phyloP scores from a whole-genome alignment of 768 basidiomycete species.

The Hypsizygus marmoreus region DNA sequence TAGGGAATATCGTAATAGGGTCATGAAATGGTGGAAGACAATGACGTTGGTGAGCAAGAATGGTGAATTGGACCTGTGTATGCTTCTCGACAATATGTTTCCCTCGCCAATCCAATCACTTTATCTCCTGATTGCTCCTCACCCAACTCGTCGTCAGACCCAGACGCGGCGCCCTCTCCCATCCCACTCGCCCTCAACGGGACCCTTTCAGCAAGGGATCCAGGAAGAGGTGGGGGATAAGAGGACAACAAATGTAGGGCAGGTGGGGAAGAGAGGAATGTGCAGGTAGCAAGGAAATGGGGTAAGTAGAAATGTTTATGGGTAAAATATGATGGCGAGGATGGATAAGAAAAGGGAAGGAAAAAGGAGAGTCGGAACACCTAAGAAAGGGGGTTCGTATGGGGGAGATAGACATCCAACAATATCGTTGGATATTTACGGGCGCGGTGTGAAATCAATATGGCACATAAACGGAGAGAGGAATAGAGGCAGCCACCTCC shows the following conservation, averaged over 20 bases:
- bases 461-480: constrained; percentile 21
- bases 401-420: constrained; percentile 14
- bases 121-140: constrained; percentile 16
- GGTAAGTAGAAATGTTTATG: constrained; percentile 16
- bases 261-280: constrained; percentile 16
- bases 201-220: constrained; percentile 25
- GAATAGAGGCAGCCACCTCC: constrained; percentile 22
- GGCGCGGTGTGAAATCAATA: constrained; percentile 29
- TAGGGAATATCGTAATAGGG: constrained; percentile 9
- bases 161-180: constrained; percentile 74
- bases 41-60: constrained; percentile 4
- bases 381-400: constrained; percentile 15
- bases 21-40: constrained; percentile 13
- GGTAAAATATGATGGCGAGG: constrained; percentile 6
- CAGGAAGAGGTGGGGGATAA: constrained; percentile 56
- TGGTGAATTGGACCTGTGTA: constrained; percentile 1
- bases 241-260: constrained; percentile 62
- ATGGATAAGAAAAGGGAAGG: constrained; percentile 1
- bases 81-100: background rate
- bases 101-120: constrained; percentile 11
- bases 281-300: constrained; percentile 18
- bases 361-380: constrained; percentile 23
- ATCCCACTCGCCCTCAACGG: constrained; percentile 58
- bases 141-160: constrained; percentile 20
- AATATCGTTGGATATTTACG: constrained; percentile 25